These are phyloP conservation scores for Quercus ilex DNA, from an alignment of 306 rosid species.

Conservation along the genomic window DNA sequence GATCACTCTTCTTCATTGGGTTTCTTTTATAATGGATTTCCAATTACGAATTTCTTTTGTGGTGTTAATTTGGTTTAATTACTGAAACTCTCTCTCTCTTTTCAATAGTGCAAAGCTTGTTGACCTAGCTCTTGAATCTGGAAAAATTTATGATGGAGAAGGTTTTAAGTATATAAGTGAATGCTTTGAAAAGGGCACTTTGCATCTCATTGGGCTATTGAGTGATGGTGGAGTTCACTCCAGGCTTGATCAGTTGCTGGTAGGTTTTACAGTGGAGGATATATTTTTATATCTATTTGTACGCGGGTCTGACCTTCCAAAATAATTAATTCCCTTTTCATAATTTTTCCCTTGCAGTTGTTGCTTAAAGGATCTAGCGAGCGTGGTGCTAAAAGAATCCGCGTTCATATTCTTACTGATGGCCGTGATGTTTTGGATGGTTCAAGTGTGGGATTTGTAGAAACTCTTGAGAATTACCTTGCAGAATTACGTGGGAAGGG, in stretches of 20 bases:
- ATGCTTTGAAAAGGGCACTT: constrained; percentile 57
- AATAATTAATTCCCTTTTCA: background rate
- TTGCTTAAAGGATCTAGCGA: constrained; percentile 85
- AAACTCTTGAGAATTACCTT: constrained; percentile 81
- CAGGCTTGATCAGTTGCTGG: constrained; percentile 76
- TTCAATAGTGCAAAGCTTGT: constrained; percentile 87
- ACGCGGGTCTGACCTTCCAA: background rate
- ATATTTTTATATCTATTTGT: constrained; percentile 12
- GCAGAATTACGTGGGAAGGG: constrained; percentile 69
- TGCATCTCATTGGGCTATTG: constrained; percentile 88
- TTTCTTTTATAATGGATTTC: background rate
- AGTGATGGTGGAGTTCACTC: constrained; percentile 98
- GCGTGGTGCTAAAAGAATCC: constrained; percentile 76
- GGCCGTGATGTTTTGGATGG: constrained; percentile 99
- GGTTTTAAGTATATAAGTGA: constrained; percentile 83
- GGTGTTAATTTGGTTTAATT: background rate
- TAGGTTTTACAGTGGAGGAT: constrained; percentile 1
- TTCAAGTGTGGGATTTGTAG: constrained; percentile 81
- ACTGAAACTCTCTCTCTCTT: background rate
- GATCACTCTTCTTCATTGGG: background rate
- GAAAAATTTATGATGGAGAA: constrained; percentile 73
- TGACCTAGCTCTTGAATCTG: constrained; percentile 83
- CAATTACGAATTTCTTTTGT: background rate
- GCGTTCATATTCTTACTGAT: constrained; percentile 88
- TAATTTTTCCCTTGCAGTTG: constrained; percentile 45